Evolutionary conservation across 2,329 filamentous ascomycete species (phyloP).

Genomic region (Exophiala spinifera): DNA sequence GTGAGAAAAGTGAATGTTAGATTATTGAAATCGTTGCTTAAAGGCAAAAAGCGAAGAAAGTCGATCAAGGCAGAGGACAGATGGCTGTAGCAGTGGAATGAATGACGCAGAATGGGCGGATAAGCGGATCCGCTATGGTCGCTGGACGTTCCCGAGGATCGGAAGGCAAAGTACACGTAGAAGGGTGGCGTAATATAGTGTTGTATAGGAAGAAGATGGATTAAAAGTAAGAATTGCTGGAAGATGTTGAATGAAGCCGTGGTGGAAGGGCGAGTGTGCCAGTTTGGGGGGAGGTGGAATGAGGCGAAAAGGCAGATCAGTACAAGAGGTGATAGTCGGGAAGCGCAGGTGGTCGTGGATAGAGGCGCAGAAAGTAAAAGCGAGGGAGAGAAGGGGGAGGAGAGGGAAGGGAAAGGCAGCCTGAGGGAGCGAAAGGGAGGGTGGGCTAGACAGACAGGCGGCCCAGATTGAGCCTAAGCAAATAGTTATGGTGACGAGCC

Average conservation of each 20-base stretch:
- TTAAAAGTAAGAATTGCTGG: conserved; percentile 9
- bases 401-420: conserved; percentile 24
- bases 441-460: not conserved
- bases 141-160: conserved; percentile 1
- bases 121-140: conserved; percentile 10
- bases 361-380: conserved; percentile 20
- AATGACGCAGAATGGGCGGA: conserved; percentile 24
- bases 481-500: not conserved
- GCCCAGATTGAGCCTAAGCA: not conserved
- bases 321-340: conserved; percentile 5
- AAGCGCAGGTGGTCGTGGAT: not conserved
- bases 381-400: conserved; percentile 18
- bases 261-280: conserved; percentile 4
- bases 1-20: conserved; percentile 12
- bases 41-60: not conserved
- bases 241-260: conserved; percentile 8
- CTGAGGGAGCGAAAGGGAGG: conserved; percentile 5
- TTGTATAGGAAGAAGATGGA: conserved; percentile 15
- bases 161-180: conserved; percentile 9
- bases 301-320: not conserved
- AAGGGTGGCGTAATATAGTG: not conserved
- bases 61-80: conserved; percentile 14
- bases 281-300: conserved; percentile 19
- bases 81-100: conserved; percentile 16
- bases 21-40: conserved; percentile 4